phyloP scores from a whole-genome alignment of 2,329 filamentous ascomycete species.

The Leptographium galeiforme region DNA sequence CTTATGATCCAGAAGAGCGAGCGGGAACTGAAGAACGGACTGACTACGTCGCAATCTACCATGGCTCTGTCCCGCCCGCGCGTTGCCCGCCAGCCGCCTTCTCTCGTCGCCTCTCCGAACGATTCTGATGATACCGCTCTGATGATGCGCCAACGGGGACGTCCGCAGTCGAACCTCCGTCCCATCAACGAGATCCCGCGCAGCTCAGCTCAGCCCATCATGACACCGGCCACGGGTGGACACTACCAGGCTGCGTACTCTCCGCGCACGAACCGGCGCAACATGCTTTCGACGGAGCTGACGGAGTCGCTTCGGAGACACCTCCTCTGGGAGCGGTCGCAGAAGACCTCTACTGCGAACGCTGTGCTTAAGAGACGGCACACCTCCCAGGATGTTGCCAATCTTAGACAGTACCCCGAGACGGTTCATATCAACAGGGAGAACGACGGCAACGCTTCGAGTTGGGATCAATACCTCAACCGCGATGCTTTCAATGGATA shows the following conservation, averaged over 20 bases:
- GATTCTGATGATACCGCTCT: conserved; percentile 50
- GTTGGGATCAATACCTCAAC: conserved; percentile 78
- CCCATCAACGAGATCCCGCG: conserved; percentile 51
- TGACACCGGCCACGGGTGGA: conserved; percentile 51
- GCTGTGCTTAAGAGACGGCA: conserved; percentile 82
- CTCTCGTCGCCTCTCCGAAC: conserved; percentile 36
- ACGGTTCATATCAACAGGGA: conserved; percentile 45
- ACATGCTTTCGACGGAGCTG: conserved; percentile 91
- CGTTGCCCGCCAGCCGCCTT: conserved; percentile 29
- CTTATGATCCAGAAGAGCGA: conserved; percentile 72
- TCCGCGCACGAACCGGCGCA: conserved; percentile 78
- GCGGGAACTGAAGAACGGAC: conserved; percentile 55
- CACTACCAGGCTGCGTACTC: conserved; percentile 66
- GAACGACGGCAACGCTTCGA: conserved; percentile 52
- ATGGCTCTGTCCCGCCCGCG: conserved; percentile 54
- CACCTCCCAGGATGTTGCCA: conserved; percentile 81
- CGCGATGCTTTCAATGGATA: conserved; percentile 68
- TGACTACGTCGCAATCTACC: conserved; percentile 52
- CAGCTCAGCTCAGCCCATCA: conserved; percentile 63
- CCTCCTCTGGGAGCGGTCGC: conserved; percentile 87
- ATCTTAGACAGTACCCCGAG: conserved; percentile 71
- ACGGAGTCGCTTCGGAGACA: conserved; percentile 87
- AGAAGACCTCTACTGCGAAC: conserved; percentile 80
- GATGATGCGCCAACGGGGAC: conserved; percentile 38
- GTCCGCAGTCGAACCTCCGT: conserved; percentile 35